Evolutionary conservation across 1,284 basidiomycete species (phyloP).

Genomic region (Tilletia horrida): DNA sequence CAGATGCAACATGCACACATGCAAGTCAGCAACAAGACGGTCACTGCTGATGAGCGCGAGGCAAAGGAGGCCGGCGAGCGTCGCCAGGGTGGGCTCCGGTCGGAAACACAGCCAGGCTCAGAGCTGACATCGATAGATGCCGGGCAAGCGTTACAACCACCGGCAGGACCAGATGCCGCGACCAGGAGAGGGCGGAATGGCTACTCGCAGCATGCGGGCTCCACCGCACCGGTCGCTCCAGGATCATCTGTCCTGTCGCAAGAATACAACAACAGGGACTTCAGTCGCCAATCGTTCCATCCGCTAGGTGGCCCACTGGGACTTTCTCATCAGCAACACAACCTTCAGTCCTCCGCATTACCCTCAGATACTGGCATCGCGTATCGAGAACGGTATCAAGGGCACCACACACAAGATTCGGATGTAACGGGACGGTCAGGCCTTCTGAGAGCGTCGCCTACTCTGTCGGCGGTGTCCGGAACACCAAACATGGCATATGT

Average conservation of each 20-base stretch:
- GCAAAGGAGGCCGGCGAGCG: neutral
- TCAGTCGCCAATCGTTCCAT: too few relatives aligned
- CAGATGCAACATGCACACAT: constrained; percentile 43
- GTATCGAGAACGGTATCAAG: too few relatives aligned
- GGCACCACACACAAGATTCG: too few relatives aligned
- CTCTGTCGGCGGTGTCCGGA: neutral
- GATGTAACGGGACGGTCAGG: too few relatives aligned
- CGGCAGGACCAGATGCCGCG: too few relatives aligned
- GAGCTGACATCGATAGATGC: neutral
- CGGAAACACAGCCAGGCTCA: neutral
- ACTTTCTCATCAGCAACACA: constrained; percentile 24
- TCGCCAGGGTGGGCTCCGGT: neutral
- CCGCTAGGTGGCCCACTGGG: neutral
- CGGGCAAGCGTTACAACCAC: neutral
- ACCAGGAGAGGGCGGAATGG: too few relatives aligned
- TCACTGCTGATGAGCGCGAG: neutral
- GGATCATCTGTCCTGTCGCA: too few relatives aligned
- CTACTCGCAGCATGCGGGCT: too few relatives aligned
- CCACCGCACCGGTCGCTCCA: too few relatives aligned
- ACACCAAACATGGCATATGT: neutral
- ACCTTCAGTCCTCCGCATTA: constrained; percentile 19
- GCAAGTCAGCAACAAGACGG: constrained; percentile 28
- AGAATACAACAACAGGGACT: too few relatives aligned
- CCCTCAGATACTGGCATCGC: constrained; percentile 4
- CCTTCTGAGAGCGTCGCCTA: constrained; percentile 7